Evolutionary conservation across 1,284 basidiomycete species (phyloP), one percentile per base, ranked within the genome.

Genomic region (Leccinum insigne): DNA sequence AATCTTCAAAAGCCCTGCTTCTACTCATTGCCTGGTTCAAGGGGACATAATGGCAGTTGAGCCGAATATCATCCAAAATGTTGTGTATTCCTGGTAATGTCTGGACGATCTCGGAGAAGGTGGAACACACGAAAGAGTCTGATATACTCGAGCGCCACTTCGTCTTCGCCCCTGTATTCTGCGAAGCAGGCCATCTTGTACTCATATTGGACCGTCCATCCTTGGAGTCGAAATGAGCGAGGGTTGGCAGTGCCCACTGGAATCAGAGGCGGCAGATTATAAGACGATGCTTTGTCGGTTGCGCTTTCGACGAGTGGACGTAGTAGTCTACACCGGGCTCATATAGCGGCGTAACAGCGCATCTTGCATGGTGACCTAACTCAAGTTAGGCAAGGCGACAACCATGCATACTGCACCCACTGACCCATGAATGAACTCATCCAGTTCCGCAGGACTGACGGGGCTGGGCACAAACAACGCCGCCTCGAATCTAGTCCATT

Each of bases 381-480:
- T 5, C 64, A 56, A 63, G 13, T 75, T 5, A 52, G 49, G 10
- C 18, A 52, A 16, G 13, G 13, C 7, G 18, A 32, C 29, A 4
- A 59, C 67, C 4, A n/a, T n/a, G 60, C 47, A 26, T 2, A 52
- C 1, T 1, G 11, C 2, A 21, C 5, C 11, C 7, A 64, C 62
- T 40, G 67, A 91, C 29, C 29, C 94, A 71, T 82, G 83, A 8
- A 95, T 88, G 72, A 98, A 98, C 65, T 97, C 95, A 29, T 84
- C 84, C 14, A 98, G 85, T 75, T 99, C 95, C 2, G 85, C 77
- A 11, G 85, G 83, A 40, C 88, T 89, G 8, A 99, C 95, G 13
- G 97, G 96, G 64, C 95, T 96, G 10, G 99, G 85, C 16, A 99
- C 97, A 72, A 99, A 99, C 5, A 99, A 81, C 1, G 93, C 92